These are phyloP conservation scores for Fomitopsis pulvina DNA, from an alignment of 768 basidiomycete genomes.

Conservation along the genomic window DNA sequence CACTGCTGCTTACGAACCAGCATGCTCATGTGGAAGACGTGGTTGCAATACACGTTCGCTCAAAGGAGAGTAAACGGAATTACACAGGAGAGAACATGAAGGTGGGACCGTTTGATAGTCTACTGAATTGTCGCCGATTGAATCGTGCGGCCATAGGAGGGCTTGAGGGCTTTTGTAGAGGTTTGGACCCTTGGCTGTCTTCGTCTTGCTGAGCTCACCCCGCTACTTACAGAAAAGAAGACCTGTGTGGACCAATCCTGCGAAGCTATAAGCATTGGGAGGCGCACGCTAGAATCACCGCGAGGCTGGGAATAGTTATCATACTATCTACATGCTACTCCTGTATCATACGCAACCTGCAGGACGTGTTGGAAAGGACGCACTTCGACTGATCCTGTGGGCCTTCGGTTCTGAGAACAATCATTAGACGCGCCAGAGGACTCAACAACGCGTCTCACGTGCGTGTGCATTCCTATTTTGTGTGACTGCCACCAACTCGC, in stretches of 20 bases:
- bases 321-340: too few relatives aligned
- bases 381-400: too few relatives aligned
- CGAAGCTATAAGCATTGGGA: conserved; percentile 53
- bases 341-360: too few relatives aligned
- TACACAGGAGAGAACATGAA: conserved; percentile 66
- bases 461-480: background rate
- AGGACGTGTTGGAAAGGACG: too few relatives aligned
- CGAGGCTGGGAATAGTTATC: too few relatives aligned
- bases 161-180: conserved; percentile 61
- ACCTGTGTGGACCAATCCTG: conserved; percentile 51
- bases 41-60: conserved; percentile 38
- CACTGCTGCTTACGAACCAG: conserved; percentile 47
- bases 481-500: background rate
- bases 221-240: conserved; percentile 31
- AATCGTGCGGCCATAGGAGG: conserved; percentile 42
- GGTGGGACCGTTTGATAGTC: conserved; percentile 29
- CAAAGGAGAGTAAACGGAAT: conserved; percentile 42
- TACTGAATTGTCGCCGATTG: background rate
- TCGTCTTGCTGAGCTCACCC: background rate
- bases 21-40: conserved; percentile 46
- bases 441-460: conserved; percentile 3
- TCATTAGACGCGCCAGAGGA: too few relatives aligned
- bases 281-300: too few relatives aligned
- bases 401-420: too few relatives aligned
- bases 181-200: conserved; percentile 28